Evolutionary conservation across 2,329 filamentous ascomycete species (phyloP).

Genomic region (Cladosporium sp.): DNA sequence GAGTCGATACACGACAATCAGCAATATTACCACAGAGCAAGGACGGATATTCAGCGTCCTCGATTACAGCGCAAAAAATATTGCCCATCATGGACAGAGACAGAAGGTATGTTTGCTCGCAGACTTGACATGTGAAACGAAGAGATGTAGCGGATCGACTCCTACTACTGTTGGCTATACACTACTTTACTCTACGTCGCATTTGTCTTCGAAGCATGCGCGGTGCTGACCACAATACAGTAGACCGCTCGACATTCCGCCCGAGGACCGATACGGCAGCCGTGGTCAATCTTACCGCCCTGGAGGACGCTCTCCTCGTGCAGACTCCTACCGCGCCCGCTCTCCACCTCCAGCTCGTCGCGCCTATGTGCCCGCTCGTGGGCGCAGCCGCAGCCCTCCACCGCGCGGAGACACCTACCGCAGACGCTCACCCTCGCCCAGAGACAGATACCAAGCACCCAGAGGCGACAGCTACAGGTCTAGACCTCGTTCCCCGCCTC

Average conservation of each 20-base stretch:
- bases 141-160: neutral
- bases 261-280: slow-evolving; percentile 32
- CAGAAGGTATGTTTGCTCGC: slow-evolving; percentile 37
- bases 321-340: slow-evolving; percentile 19
- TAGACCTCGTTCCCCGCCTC: slow-evolving; percentile 29
- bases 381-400: slow-evolving; percentile 13
- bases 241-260: slow-evolving; percentile 25
- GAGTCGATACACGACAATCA: neutral
- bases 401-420: slow-evolving; percentile 24
- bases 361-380: slow-evolving; percentile 27
- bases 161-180: too few relatives aligned
- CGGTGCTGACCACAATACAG: neutral
- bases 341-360: slow-evolving; percentile 43
- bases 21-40: neutral
- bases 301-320: slow-evolving; percentile 17
- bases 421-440: slow-evolving; percentile 30
- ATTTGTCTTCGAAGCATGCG: neutral
- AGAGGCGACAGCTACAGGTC: slow-evolving; percentile 32
- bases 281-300: slow-evolving; percentile 38
- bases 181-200: too few relatives aligned
- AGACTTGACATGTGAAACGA: neutral
- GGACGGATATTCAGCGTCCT: neutral
- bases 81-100: slow-evolving; percentile 33
- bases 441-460: slow-evolving; percentile 22
- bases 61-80: neutral